These are phyloP conservation scores for Sporothrix mexicana DNA, from an alignment of 2,329 filamentous ascomycete genomes.

Conservation along the genomic window DNA sequence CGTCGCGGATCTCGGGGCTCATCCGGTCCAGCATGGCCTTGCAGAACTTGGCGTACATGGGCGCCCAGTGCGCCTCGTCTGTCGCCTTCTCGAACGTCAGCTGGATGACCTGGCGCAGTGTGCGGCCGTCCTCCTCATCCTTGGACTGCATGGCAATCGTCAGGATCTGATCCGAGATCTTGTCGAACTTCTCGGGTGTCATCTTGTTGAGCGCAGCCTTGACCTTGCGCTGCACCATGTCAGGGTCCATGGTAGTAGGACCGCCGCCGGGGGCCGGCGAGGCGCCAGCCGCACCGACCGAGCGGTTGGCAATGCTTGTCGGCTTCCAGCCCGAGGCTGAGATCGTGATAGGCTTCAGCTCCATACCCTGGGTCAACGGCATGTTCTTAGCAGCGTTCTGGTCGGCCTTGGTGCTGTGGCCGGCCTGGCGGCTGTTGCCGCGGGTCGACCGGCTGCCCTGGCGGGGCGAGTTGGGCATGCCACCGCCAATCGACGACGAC, in stretches of 20 bases:
- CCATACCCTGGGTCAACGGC: constrained; percentile 84
- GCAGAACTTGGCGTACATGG: constrained; percentile 99
- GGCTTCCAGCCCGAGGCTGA: constrained; percentile 90
- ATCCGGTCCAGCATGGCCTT: constrained; percentile 95
- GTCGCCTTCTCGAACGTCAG: constrained; percentile 99
- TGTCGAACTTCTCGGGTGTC: constrained; percentile 98
- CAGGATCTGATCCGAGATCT: constrained; percentile 91
- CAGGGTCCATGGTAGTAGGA: constrained; percentile 75
- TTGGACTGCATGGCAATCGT: constrained; percentile 93
- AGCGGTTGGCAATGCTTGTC: constrained; percentile 64
- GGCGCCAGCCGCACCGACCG: constrained; percentile 48
- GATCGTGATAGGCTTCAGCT: constrained; percentile 78
- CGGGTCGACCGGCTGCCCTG: constrained; percentile 66
- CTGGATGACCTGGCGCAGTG: constrained; percentile 95
- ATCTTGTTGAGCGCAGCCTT: constrained; percentile 99
- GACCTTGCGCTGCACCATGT: constrained; percentile 97
- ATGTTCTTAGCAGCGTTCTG: constrained; percentile 80
- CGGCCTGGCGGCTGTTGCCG: constrained; percentile 66
- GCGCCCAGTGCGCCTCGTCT: constrained; percentile 97
- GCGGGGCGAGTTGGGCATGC: constrained; percentile 73
- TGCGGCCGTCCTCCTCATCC: constrained; percentile 90
- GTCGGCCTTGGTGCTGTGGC: constrained; percentile 62
- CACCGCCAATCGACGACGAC: constrained; percentile 59
- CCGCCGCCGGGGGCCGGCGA: constrained; percentile 39
- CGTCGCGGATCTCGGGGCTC: constrained; percentile 92